These are phyloP conservation scores for Nemania diffusa DNA, from an alignment of 2,329 filamentous ascomycete species.

Conservation along the genomic window DNA sequence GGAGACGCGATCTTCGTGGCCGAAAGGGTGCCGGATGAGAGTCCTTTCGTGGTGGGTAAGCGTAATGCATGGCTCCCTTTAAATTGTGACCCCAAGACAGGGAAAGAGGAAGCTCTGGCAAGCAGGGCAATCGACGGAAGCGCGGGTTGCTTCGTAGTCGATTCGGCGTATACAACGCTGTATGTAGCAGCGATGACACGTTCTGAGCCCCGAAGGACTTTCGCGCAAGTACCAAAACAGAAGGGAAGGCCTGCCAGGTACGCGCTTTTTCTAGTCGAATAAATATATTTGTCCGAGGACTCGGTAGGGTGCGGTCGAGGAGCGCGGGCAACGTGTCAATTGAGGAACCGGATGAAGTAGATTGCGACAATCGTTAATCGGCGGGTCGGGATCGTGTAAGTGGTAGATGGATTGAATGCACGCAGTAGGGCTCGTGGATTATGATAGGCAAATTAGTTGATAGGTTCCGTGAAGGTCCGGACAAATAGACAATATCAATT, in stretches of 20 bases:
- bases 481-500: constrained; percentile 11
- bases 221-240: constrained; percentile 8
- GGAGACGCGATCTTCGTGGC: constrained; percentile 65
- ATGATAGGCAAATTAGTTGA: background rate
- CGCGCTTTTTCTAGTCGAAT: constrained; percentile 1
- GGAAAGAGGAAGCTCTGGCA: constrained; percentile 1
- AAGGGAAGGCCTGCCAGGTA: constrained; percentile 6
- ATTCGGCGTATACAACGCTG: constrained; percentile 1
- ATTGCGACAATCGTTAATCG: constrained; percentile 16
- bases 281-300: constrained; percentile 2
- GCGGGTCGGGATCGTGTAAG: constrained; percentile 3
- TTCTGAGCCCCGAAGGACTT: constrained; percentile 15
- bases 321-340: constrained; percentile 18
- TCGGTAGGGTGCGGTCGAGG: constrained; percentile 4
- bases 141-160: constrained; percentile 14
- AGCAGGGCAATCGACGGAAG: constrained; percentile 1
- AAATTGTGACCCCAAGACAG: constrained; percentile 16
- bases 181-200: constrained; percentile 7
- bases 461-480: background rate
- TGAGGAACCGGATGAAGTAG: background rate
- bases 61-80: constrained; percentile 79
- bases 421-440: background rate
- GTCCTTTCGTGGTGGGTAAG: constrained; percentile 85
- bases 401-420: background rate
- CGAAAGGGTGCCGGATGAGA: constrained; percentile 80